These are phyloP conservation scores for Eutreptiella sp. DNA, from an alignment of 208 protist genomes.

Conservation along the genomic window DNA sequence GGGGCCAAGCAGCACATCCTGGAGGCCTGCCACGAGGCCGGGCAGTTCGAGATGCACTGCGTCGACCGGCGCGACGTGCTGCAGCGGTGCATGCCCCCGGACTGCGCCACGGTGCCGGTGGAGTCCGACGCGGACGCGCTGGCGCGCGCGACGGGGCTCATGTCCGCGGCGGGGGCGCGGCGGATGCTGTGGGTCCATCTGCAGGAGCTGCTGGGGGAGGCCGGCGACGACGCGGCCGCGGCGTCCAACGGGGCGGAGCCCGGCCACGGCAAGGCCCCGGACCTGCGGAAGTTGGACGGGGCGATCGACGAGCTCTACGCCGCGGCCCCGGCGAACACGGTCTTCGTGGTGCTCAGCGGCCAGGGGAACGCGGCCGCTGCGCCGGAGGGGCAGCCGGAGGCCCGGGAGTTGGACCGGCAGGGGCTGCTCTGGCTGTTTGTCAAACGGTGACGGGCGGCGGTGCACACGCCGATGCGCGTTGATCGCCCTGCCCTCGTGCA, in stretches of 20 bases:
- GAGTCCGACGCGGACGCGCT: constrained; percentile 16
- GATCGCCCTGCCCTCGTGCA: too few relatives aligned
- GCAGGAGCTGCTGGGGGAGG: constrained; percentile 1
- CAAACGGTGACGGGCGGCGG: too few relatives aligned
- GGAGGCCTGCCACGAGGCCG: constrained; percentile 9
- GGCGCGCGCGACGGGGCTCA: constrained; percentile 12
- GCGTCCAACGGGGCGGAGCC: neutral
- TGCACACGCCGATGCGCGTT: too few relatives aligned
- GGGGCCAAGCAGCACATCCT: constrained; percentile 13
- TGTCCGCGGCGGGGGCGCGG: neutral
- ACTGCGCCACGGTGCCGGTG: constrained; percentile 5
- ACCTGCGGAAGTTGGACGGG: constrained; percentile 1
- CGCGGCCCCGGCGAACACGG: constrained; percentile 19
- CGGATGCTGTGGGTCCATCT: constrained; percentile 18
- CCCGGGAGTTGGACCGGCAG: too few relatives aligned
- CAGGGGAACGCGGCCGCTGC: constrained; percentile 19
- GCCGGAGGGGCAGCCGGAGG: too few relatives aligned
- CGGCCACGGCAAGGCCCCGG: constrained; percentile 9
- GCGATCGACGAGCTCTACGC: constrained; percentile 9
- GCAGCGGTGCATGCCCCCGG: neutral
- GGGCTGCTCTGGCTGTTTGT: too few relatives aligned
- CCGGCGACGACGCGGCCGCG: constrained; percentile 8
- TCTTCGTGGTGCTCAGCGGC: constrained; percentile 15
- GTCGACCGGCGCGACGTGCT: constrained; percentile 2
- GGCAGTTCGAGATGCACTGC: neutral